phyloP scores from a whole-genome alignment of 1,139 yeast species.

The Eremothecium cymbalariae region DNA sequence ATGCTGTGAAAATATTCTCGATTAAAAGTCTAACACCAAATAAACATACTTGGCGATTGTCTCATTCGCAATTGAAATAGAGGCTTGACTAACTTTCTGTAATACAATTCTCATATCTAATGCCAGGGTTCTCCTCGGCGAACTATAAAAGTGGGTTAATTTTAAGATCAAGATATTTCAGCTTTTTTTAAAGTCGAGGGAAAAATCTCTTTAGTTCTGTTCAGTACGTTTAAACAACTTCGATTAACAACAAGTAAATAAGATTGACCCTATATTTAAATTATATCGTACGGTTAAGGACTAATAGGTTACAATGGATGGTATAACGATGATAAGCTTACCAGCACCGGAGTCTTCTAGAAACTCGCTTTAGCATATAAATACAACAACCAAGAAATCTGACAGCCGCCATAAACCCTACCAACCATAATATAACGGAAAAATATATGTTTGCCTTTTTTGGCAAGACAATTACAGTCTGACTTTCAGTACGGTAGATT shows the following conservation, averaged over 20 bases:
- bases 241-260: too few species aligned
- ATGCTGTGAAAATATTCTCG: not conserved
- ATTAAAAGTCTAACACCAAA: not conserved
- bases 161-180: too few species aligned
- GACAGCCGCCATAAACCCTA: constrained; percentile 70
- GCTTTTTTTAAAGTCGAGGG: too few species aligned
- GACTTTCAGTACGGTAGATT: constrained; percentile 22
- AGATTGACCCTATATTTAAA: too few species aligned
- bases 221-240: too few species aligned
- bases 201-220: too few species aligned
- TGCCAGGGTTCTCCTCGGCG: too few species aligned
- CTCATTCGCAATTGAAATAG: constrained; percentile 69
- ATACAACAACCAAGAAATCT: constrained; percentile 60
- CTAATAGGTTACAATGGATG: too few species aligned
- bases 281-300: too few species aligned
- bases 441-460: constrained; percentile 48
- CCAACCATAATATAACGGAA: constrained; percentile 70
- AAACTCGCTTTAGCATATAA: constrained; percentile 32
- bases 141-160: too few species aligned
- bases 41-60: constrained; percentile 60
- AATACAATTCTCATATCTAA: constrained; percentile 91
- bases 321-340: not conserved
- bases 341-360: constrained; percentile 1
- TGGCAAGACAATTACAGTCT: constrained; percentile 31
- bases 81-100: constrained; percentile 79